phyloP scores from a whole-genome alignment of 257 asterid species.

The Nicotiana tomentosiformis region DNA sequence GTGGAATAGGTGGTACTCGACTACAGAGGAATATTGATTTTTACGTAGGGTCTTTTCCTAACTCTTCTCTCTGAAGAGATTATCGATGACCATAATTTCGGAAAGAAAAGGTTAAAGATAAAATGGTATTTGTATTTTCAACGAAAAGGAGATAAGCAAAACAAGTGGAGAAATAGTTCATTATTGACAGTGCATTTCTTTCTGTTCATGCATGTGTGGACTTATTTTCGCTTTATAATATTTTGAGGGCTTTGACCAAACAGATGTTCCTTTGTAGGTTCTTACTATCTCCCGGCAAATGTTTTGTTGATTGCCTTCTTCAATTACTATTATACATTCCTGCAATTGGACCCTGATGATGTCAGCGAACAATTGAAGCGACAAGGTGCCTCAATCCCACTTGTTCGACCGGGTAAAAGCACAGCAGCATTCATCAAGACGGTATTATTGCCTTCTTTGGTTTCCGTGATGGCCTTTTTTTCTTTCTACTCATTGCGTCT shows the following conservation, averaged over 20 bases:
- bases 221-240: neutral
- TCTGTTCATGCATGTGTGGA: neutral
- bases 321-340: slow-evolving; percentile 94
- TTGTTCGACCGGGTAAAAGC: slow-evolving; percentile 93
- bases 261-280: slow-evolving; percentile 39
- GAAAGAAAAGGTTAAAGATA: neutral
- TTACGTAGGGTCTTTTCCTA: neutral
- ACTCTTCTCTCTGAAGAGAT: neutral
- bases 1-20: neutral
- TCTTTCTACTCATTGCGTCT: neutral
- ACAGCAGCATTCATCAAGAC: slow-evolving; percentile 78
- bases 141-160: neutral
- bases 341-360: slow-evolving; percentile 97
- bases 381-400: slow-evolving; percentile 98
- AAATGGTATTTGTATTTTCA: neutral
- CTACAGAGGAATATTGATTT: neutral
- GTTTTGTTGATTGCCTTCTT: slow-evolving; percentile 87
- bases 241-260: neutral
- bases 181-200: neutral
- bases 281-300: slow-evolving; percentile 81
- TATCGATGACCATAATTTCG: neutral
- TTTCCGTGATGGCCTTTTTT: neutral
- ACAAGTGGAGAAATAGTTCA: neutral
- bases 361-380: slow-evolving; percentile 96
- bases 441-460: slow-evolving; percentile 30